Evolutionary conservation across 2,329 filamentous ascomycete genomes (phyloP), one percentile per base, ranked within the genome.

Genomic region (Ophiocordyceps australis): DNA sequence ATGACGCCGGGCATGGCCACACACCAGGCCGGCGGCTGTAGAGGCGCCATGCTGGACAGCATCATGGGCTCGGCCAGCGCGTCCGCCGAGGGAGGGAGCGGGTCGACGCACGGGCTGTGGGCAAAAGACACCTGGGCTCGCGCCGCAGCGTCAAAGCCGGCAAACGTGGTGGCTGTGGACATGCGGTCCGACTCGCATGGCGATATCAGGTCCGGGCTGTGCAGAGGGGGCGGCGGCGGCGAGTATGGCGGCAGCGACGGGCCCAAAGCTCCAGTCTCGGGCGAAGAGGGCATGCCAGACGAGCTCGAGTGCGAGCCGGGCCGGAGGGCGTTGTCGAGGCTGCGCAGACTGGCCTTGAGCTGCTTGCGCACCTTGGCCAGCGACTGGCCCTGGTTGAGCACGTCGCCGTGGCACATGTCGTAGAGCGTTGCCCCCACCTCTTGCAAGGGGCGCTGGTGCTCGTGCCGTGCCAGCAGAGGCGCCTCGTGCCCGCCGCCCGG

Each of bases 361-460:
- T 41, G 40, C 34, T 42, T 49, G 10, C 38, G 37, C 3, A 44
- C 33, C 7, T 24, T 26, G 5, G 41, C 35, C 8, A 47, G 29
- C 3, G 33, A 31, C 5, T 25, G 30, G 2, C 34, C 36, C 20
- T 44, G 42, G 24, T 35, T 39, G 14, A 49, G 34, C 22, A 39
- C 36, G 11, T 45, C 40, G 15, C 35, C 30, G 23, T 47, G 37
- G 26, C 38, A 46, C 22, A 39, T 35, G 13, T 27, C 24, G 24
- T 45, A 44, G 4, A 49, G 32, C 4, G 34, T 32, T 8, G 21
- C 29, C n/a, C 43, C 34, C 9, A 49, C 28, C 7, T 32, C 27
- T 23, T 35, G 33, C 9, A 49, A n/a, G n/a, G n/a, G n/a, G n/a
- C n/a, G 30, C 9, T 32, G 33, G 4, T 26, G 29, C n/a, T 42